phyloP scores from a whole-genome alignment of 116 monocot species.

The Posidonia oceanica region DNA sequence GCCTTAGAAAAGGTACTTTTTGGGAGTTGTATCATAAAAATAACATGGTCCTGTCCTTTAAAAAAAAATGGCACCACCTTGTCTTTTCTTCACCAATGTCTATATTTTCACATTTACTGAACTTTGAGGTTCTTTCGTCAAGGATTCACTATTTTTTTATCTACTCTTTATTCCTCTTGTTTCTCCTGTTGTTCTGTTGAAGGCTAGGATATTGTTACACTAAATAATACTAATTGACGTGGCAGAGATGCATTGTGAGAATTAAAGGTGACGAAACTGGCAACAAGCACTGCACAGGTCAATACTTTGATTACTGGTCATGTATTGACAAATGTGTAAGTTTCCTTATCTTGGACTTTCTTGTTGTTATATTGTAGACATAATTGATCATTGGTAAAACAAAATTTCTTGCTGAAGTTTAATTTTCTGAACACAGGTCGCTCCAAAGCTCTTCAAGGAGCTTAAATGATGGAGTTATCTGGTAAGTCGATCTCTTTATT shows the following conservation, averaged over 20 bases:
- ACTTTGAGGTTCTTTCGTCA: no score
- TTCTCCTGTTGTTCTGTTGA: background rate
- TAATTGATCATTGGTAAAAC: background rate
- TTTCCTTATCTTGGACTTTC: background rate
- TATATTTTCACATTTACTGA: no score
- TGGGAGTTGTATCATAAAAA: no score
- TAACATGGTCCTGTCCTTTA: no score
- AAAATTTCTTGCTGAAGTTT: background rate
- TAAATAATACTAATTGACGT: background rate
- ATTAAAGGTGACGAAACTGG: slow-evolving; percentile 51
- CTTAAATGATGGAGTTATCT: slow-evolving; percentile 28
- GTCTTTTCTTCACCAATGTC: no score
- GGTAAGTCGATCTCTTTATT: no score
- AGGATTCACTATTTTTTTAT: no score
- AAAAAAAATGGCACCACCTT: no score
- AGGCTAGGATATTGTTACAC: background rate
- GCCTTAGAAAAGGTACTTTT: no score
- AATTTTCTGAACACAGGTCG: slow-evolving; percentile 23
- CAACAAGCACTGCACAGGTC: slow-evolving; percentile 74
- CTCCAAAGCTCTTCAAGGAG: slow-evolving; percentile 36
- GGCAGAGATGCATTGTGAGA: slow-evolving; percentile 53
- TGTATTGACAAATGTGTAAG: slow-evolving; percentile 72
- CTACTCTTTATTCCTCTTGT: background rate
- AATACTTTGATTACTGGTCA: slow-evolving; percentile 71
- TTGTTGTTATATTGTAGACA: background rate